These are phyloP conservation scores for Juncus effusus DNA, from an alignment of 176 grass and related monocot genomes.

Conservation along the genomic window DNA sequence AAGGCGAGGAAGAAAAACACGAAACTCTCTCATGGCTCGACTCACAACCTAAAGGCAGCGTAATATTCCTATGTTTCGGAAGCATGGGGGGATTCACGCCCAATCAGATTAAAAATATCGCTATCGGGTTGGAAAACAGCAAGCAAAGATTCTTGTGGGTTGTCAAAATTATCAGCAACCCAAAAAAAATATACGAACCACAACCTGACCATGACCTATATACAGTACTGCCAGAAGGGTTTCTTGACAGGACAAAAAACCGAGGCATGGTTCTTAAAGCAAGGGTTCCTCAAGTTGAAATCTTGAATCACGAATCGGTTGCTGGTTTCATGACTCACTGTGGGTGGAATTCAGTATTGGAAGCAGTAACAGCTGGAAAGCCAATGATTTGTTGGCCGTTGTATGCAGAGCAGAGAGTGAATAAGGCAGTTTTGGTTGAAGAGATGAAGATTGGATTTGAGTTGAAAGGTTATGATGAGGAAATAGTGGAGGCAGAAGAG, in stretches of 20 bases:
- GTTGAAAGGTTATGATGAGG: slow-evolving; percentile 52
- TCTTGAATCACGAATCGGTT: slow-evolving; percentile 43
- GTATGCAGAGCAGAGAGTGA: slow-evolving; percentile 69
- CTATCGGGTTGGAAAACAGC: slow-evolving; percentile 41
- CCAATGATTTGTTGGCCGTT: slow-evolving; percentile 67
- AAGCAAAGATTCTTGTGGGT: slow-evolving; percentile 58
- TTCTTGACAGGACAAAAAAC: slow-evolving; percentile 45
- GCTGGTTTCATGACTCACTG: slow-evolving; percentile 63
- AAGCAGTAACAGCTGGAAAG: slow-evolving; percentile 41
- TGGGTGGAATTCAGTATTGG: slow-evolving; percentile 68
- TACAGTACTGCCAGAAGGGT: slow-evolving; percentile 43
- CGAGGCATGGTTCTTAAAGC: slow-evolving; percentile 43
- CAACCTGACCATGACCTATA: slow-evolving; percentile 18
- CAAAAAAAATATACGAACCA: not conserved
- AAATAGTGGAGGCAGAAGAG: slow-evolving; percentile 38
- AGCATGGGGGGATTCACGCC: slow-evolving; percentile 30
- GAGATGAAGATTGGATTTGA: slow-evolving; percentile 41
- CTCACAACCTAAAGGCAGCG: not conserved
- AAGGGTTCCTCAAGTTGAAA: slow-evolving; percentile 55
- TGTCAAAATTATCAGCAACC: slow-evolving; percentile 19
- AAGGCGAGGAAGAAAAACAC: not conserved
- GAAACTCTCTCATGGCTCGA: slow-evolving; percentile 4
- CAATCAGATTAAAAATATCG: slow-evolving; percentile 50
- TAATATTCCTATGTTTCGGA: slow-evolving; percentile 10
- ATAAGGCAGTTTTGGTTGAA: slow-evolving; percentile 57